Evolutionary conservation across 345 rosid genomes (phyloP).

Genomic region (Lepidium didymum): DNA sequence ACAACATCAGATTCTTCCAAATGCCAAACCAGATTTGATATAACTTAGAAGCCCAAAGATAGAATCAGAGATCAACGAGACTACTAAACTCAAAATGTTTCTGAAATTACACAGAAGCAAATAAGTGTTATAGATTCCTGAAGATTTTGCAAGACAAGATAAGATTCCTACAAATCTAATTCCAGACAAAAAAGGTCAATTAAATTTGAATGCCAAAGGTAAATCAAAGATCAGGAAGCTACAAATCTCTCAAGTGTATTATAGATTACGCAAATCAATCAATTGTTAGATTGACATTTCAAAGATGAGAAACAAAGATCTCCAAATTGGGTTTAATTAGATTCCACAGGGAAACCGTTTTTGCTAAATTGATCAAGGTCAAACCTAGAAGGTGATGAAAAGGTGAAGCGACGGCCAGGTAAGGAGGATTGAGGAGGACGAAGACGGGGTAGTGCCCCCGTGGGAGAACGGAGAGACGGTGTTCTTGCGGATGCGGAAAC

Average conservation of each 20-base stretch:
- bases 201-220: not conserved
- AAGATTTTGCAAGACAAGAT: no score
- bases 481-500: conserved; percentile 48
- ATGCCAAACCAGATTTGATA: not conserved
- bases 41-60: not conserved
- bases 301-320: not conserved
- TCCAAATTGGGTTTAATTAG: not conserved
- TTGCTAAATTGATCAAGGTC: not conserved
- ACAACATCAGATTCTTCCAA: not conserved
- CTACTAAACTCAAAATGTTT: not conserved
- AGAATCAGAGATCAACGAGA: not conserved
- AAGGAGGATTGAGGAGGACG: conserved; percentile 46
- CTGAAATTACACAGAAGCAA: not conserved
- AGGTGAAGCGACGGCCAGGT: conserved; percentile 57
- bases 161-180: not conserved
- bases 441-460: conserved; percentile 51
- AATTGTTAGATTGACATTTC: not conserved
- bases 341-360: not conserved
- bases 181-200: not conserved
- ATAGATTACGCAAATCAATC: not conserved
- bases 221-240: not conserved
- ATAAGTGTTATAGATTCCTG: no score
- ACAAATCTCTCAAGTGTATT: not conserved
- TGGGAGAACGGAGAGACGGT: conserved; percentile 46
- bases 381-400: conserved; percentile 61